These are phyloP conservation scores for Plectosphaerella sp. DNA, from an alignment of 2,329 filamentous ascomycete species.

Conservation along the genomic window DNA sequence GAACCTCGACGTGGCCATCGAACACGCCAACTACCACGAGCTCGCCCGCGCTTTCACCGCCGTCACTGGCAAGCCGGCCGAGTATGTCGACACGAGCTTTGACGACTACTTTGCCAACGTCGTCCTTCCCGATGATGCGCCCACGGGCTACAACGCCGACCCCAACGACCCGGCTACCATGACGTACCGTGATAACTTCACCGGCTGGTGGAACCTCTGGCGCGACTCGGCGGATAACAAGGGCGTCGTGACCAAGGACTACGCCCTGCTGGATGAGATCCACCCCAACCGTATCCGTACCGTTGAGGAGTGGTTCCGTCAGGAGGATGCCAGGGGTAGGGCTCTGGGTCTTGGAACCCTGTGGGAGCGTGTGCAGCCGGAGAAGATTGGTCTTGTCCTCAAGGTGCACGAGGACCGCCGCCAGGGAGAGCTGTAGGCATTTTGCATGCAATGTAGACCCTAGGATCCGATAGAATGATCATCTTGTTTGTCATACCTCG, in stretches of 20 bases:
- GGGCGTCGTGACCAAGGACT: slow-evolving; percentile 39
- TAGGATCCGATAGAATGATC: too few species aligned
- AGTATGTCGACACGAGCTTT: slow-evolving; percentile 28
- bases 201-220: slow-evolving; percentile 45
- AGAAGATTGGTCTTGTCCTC: slow-evolving; percentile 15
- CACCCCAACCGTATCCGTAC: slow-evolving; percentile 41
- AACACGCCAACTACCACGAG: slow-evolving; percentile 31
- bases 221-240: slow-evolving; percentile 32
- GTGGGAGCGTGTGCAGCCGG: slow-evolving; percentile 22
- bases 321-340: slow-evolving; percentile 27
- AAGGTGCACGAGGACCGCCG: slow-evolving; percentile 18
- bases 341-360: slow-evolving; percentile 19
- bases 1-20: slow-evolving; percentile 39
- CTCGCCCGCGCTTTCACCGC: slow-evolving; percentile 35
- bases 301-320: slow-evolving; percentile 42
- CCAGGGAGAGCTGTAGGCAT: neutral
- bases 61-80: slow-evolving; percentile 35
- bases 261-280: slow-evolving; percentile 45
- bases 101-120: slow-evolving; percentile 26
- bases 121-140: slow-evolving; percentile 11
- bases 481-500: too few species aligned
- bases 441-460: too few species aligned
- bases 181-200: slow-evolving; percentile 38
- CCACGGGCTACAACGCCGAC: slow-evolving; percentile 31
- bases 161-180: slow-evolving; percentile 23